Base-by-base conservation (phyloP, 768 basidiomycete species). In the Agrocybe praecox region DNA sequence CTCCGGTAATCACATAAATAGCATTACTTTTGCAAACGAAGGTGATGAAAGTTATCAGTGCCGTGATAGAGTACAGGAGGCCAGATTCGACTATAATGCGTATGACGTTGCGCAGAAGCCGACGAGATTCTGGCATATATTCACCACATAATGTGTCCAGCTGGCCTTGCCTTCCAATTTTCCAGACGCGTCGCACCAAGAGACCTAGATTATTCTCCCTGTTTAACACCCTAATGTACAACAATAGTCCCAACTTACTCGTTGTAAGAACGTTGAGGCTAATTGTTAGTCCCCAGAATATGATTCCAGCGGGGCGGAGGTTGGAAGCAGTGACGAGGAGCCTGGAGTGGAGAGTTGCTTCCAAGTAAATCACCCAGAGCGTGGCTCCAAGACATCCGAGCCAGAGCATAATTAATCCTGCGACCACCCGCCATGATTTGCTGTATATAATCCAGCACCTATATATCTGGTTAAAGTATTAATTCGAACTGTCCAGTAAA, bases 241-340 rank as follows among this genome's bases (percentile, higher is more conserved):
- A 29, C 9, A 9, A 5, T 29, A 29, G 5, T 29, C 9, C 9
- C 5, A 29, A 47, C 53, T 33, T 24, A 61, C 61, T 19, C 15
- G 57, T 61, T 6, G 64, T 65, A 19, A 62, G 34, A 19, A 62
- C 17, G 51, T 62, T 65, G 6, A 65, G 40, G 6, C 40, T 42
- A 19, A 62, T 54, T 15, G 60, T 64, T 5, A 59, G 48, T 2
- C 47, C 60, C 64, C 64, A 65, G 52, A 62, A 65, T 2, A 57
- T n/a, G 2, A 42, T 32, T 6, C 56, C 54, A 10, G 57, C 57
- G 0, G 64, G 54, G 15, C 19, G 44, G 1, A 65, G 50, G n/a
- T 62, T 55, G 7, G 36, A 46, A 8, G 51, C 33, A 17, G 53
- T 59, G 33, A 62, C 53, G 11, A 61, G 55, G 15, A 48, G 52